phyloP scores from a whole-genome alignment of 208 protist genomes.

The Trypanosoma brucei region DNA sequence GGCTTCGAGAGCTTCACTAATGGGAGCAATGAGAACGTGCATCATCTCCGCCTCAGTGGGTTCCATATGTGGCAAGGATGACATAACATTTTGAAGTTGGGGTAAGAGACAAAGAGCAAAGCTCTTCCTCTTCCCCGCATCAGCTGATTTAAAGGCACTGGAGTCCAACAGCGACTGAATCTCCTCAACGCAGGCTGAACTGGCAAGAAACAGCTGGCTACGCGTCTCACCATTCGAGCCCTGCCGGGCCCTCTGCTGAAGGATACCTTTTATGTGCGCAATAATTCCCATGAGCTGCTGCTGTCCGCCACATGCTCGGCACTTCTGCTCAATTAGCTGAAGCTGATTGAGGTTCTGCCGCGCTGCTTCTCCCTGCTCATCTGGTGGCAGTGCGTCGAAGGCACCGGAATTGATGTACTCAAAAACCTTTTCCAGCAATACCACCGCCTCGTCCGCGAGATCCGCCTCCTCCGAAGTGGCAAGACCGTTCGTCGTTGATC shows the following conservation, averaged over 20 bases:
- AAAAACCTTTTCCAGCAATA: conserved; percentile 27
- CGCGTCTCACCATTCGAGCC: conserved; percentile 4
- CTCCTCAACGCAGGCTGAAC: conserved; percentile 30
- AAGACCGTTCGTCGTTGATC: neutral
- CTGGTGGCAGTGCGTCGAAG: conserved; percentile 29
- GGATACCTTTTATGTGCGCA: conserved; percentile 40
- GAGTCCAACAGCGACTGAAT: conserved; percentile 41
- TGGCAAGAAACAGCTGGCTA: conserved; percentile 26
- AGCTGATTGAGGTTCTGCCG: conserved; percentile 26
- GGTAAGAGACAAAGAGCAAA: conserved; percentile 31
- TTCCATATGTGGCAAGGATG: conserved; percentile 29
- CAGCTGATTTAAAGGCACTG: conserved; percentile 27
- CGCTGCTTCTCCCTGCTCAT: conserved; percentile 25
- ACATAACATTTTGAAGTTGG: conserved; percentile 45
- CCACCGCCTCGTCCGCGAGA: conserved; percentile 7
- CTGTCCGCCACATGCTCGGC: conserved; percentile 11
- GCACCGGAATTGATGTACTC: conserved; percentile 36
- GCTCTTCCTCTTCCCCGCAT: conserved; percentile 19
- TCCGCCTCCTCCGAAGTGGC: conserved; percentile 7
- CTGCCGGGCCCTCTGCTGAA: conserved; percentile 14
- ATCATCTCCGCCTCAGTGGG: conserved; percentile 30
- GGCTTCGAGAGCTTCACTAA: conserved; percentile 34
- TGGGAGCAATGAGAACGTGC: conserved; percentile 34
- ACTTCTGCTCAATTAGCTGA: conserved; percentile 20
- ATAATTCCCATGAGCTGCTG: conserved; percentile 40